A percentile compares a stretch with the other conserved stretches of the same genome.
Conservation (phyloP, 495 filamentous ascomycete species). For the Podospora pseudocomata region DNA sequence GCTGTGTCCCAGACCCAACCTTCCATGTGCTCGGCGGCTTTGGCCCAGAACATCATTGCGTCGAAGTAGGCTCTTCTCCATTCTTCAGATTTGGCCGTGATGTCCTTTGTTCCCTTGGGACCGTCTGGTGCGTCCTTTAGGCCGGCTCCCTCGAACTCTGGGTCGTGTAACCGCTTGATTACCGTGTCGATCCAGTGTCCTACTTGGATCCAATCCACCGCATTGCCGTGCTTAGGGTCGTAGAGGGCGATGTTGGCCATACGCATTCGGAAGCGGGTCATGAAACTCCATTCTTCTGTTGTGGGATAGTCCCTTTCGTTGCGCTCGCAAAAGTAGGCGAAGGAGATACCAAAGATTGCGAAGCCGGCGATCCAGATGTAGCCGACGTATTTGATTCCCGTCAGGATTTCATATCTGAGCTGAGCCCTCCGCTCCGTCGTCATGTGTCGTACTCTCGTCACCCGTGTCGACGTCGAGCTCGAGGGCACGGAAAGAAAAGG, state of each 20-base stretch:
- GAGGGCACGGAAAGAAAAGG: slow-evolving; percentile 63
- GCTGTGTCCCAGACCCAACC: slow-evolving; percentile 68
- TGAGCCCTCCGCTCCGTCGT: slow-evolving; percentile 71
- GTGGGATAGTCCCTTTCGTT: slow-evolving; percentile 69
- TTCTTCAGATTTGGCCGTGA: slow-evolving; percentile 67
- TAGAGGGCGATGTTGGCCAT: slow-evolving; percentile 56
- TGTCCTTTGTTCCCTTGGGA: slow-evolving; percentile 49
- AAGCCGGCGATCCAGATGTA: slow-evolving; percentile 54
- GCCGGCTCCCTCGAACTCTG: slow-evolving; percentile 61
- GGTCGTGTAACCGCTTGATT: slow-evolving; percentile 61
- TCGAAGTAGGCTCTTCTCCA: slow-evolving; percentile 85
- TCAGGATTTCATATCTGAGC: slow-evolving; percentile 60
- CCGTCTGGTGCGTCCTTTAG: slow-evolving; percentile 43
- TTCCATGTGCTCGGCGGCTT: slow-evolving; percentile 74
- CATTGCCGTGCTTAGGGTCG: slow-evolving; percentile 43
- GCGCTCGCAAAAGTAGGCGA: slow-evolving; percentile 64
- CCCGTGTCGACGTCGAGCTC: slow-evolving; percentile 18
- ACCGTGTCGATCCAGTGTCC: slow-evolving; percentile 52
- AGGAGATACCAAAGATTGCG: slow-evolving; percentile 50
- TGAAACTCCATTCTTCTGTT: slow-evolving; percentile 68
- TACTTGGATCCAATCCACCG: slow-evolving; percentile 63
- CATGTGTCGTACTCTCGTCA: slow-evolving; percentile 62
- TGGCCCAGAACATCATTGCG: slow-evolving; percentile 68
- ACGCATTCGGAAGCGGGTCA: slow-evolving; percentile 58
- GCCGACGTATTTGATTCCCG: slow-evolving; percentile 56